Evolutionary conservation across 345 rosid genomes (phyloP), one percentile per base, ranked within the genome.

Genomic region (Gossypium mustelinum): DNA sequence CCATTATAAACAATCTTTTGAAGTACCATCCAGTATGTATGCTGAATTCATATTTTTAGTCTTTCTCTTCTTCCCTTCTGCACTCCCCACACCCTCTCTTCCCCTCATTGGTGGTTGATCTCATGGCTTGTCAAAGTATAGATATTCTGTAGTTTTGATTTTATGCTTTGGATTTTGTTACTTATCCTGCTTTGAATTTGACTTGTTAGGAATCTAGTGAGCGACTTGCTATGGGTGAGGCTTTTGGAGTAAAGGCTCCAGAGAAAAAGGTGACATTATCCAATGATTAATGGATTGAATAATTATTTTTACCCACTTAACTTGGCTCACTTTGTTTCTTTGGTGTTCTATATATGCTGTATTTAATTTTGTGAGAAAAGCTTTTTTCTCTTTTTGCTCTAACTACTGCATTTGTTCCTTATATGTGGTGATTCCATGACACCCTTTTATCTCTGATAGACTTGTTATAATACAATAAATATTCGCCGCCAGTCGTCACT

Each of bases 151-250:
- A 11, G 57, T 64, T 45, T 24, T 52, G 41, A 62, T 67, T 63
- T 50, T 50, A 18, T 24, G 24, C 29, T 54, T 68, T 63, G 47
- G 22, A 44, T 58, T 51, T 29, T 61, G 16, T 27, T 20, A 29
- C 18, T 56, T 39, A 16, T 79, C 73, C 22, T 68, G 14, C 47
- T 69, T 62, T 82, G 66, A 60, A 39, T 24, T 74, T 63, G 59
- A 68, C 62, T 51, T 75, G 62, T 44, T 68, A 93, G 99, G 99
- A 95, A 87, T 93, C 97, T 54, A 93, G 99, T 55, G 85, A 78
- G 76, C 88, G 81, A 78, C 97, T 95, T 81, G 99, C 99, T 14
- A 83, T 95, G 94, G 99, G 99, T 18, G 98, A 88, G 82, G 92
- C 91, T 48, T 95, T 95, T 84, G 98, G 99, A 84, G 82, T 93